Base-by-base conservation (phyloP, 129 eudicot species). In the Tagetes patula region DNA sequence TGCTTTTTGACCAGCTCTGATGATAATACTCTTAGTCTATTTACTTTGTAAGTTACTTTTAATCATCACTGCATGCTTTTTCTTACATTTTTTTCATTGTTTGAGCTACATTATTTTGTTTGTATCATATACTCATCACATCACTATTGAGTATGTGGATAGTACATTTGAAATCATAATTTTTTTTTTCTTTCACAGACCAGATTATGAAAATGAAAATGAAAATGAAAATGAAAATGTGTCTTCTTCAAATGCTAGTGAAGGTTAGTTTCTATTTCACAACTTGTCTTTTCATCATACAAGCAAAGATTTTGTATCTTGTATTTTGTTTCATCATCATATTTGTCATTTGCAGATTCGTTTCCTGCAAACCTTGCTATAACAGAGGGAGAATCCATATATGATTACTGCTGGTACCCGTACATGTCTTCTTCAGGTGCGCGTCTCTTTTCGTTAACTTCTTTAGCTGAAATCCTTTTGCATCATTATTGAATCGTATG, bases 321-420 rank as follows among this genome's bases (percentile, higher is more conserved):
- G 38, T 43, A 20, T 47, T 45, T 40, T 13, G 13, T n/a, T 5
- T 75, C 58, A 6, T 46, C 5, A 39, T 58, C 32, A 34, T 34
- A 31, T 43, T 70, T 77, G n/a, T 46, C 14, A 60, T 34, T 69
- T 84, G 77, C 87, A 93, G 98, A 94, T 84, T 84, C 98, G 27
- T 93, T 84, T 78, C 77, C 79, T 64, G 81, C 97, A 80, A 86
- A 49, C 73, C 83, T 90, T 79, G 97, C 87, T 46, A 66, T 90
- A 75, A 86, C 60, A 1, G 98, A 88, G 82, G 98, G 98, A 60
- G 98, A 94, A 82, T 81, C 97, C 55, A 85, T 90, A 27, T 90
- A 94, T 78, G 98, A 94, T 77, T 94, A 81, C 76, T 94, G 96
- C 71, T 94, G 97, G 98, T 94, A 94, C 56, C 97, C 98, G 4